Base-by-base conservation (phyloP, 306 rosid species). In the Mimosa pudica region DNA sequence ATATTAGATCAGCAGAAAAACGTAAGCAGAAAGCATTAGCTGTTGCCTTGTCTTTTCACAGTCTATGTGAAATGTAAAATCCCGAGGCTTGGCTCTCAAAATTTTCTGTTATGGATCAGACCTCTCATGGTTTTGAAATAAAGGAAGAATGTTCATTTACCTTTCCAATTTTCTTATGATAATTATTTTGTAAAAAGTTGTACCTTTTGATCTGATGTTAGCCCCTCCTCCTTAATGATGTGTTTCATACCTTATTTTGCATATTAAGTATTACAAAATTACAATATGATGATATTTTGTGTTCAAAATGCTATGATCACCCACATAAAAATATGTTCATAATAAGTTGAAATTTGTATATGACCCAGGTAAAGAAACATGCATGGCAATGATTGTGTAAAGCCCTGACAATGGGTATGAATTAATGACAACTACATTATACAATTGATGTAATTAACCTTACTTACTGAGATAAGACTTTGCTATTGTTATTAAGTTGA, bases 141-240 rank as follows among this genome's bases (percentile, higher is more conserved):
- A 80, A 52, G 52, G 30, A 71, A 7, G 63, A 49, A 51, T 70
- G 8, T 32, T 79, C 30, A 63, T 83, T 49, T 83, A 71, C 71
- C 58, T 42, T 62, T 54, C n/a, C 48, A 38, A 10, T 66, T 67
- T 41, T 3, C 30, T 57, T 54, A 55, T 55, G 7, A 24, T 24
- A 24, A 55, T 55, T 42, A 68, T 45, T 45, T 33, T 44, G 14
- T 57, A 57, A 57, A 55, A 17, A 55, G 24, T 17, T n/a, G 0
- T 18, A 55, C 62, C 10, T 5, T 16, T 41, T 55, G 10, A 55
- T 55, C 30, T 55, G 17, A 9, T 2, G 61, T n/a, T 55, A 24
- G 30, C 61, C 30, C 30, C 60, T 55, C 10, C 24, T 9, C 7
- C 2, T 16, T n/a, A 10, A 55, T n/a, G 8, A 8, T 55, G 61